These are phyloP conservation scores for Termitomyces eurrhizus DNA, from an alignment of 768 basidiomycete genomes.

Conservation along the genomic window DNA sequence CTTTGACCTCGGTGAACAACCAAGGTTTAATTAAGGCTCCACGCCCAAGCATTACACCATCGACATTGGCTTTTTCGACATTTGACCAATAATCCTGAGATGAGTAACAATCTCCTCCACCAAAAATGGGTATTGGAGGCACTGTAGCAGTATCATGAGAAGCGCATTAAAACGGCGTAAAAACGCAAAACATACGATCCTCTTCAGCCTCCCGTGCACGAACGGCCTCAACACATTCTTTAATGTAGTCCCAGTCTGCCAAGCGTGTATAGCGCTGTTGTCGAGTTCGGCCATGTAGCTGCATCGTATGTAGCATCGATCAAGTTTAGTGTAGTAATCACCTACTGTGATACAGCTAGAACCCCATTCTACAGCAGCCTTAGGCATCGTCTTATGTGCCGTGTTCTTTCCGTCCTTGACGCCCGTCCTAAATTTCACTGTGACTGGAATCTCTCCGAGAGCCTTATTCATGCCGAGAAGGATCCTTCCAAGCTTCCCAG, in stretches of 20 bases:
- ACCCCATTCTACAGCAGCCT: constrained; percentile 53
- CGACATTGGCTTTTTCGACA: constrained; percentile 78
- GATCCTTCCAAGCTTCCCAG: constrained; percentile 81
- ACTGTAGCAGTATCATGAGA: constrained; percentile 39
- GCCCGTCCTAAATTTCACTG: constrained; percentile 89
- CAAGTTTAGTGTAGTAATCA: not conserved
- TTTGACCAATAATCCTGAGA: constrained; percentile 77
- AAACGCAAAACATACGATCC: constrained; percentile 47
- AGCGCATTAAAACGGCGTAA: not conserved
- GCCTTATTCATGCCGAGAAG: constrained; percentile 89
- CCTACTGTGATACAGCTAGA: constrained; percentile 43
- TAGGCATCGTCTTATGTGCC: constrained; percentile 89
- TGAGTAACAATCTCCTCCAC: constrained; percentile 94
- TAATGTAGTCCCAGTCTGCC: constrained; percentile 95
- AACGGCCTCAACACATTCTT: constrained; percentile 78
- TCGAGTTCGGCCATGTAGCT: constrained; percentile 95
- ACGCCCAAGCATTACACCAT: constrained; percentile 93
- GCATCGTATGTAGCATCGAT: not conserved
- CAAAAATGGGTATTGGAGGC: constrained; percentile 88
- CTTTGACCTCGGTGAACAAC: constrained; percentile 95
- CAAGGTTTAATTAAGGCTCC: constrained; percentile 96
- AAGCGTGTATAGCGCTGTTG: constrained; percentile 92
- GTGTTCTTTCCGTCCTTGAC: constrained; percentile 85
- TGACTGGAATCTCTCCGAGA: constrained; percentile 87
- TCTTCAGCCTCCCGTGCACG: constrained; percentile 67